Evolutionary conservation across 2,329 filamentous ascomycete species (phyloP), one percentile per base, ranked within the genome.

Genomic region (Epichloe aotearoae): DNA sequence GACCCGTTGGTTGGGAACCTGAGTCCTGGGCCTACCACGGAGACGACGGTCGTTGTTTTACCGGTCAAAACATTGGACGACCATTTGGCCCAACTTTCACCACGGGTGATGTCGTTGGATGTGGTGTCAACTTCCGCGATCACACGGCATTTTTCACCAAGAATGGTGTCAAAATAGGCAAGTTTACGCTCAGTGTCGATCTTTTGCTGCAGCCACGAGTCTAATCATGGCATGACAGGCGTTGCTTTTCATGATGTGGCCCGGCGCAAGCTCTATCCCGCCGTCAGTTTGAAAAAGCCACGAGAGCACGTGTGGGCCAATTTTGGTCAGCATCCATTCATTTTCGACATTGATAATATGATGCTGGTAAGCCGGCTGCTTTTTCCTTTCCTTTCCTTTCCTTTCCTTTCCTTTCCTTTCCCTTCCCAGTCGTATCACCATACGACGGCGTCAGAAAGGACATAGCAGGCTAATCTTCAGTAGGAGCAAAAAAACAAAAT

Each of bases 331-430:
- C 78, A 76, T 49, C 85, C 86, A 3, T 97, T 97, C 65, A 76
- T 88, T 43, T 98, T 85, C 68, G 87, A 96, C 64, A 97, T 98
- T 58, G 88, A 96, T 66, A 78, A 79, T 53, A 79, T 93, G 75
- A 84, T 95, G 71, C 77, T 77, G 72, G 86, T 86, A 75, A 60
- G 77, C 59, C 19, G 38, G 51, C 26, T 12, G 14, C 3, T 5
- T 15, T 10, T 12, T 17, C 4, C 8, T 15, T 10, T n/a, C 19
- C 20, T 4, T 26, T 11, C 12, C 20, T 20, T 30, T 15, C n/a
- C 26, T 2, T 8, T 2, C 6, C 15, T 17, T 8, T 5, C 11
- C 6, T n/a, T n/a, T n/a, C n/a, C n/a, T n/a, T 7, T 17, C 12
- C 20, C 1, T 20, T 20, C 38, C 38, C n/a, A 11, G 5, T 40